Base-by-base conservation (phyloP, 179 eudicot genomes). In the Dionaea muscipula region DNA sequence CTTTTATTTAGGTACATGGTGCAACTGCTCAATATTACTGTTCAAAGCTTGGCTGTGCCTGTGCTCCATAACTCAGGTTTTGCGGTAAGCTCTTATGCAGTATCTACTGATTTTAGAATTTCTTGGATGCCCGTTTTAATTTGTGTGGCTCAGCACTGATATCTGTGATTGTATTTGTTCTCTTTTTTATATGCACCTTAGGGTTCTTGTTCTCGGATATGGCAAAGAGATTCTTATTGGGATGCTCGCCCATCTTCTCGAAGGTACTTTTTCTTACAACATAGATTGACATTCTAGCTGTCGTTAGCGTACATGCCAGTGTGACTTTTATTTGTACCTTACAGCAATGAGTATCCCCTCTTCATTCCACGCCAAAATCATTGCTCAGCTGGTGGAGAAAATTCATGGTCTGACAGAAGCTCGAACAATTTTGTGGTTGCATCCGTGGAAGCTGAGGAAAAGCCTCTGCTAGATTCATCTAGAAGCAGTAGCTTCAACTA, bases 181-280 rank as follows among this genome's bases (percentile, higher is more conserved):
- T n/a, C 46, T 26, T 12, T 23, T 53, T 12, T 67, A 6, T 33
- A 33, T 33, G 37, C 37, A 0, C 16, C 15, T 38, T 68, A 93
- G 99, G 99, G 99, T 67, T 93, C 99, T 15, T 74, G 81, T 67
- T 93, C 99, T 49, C 78, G 96, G 44, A 85, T 93, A 75, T 93
- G 99, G 99, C 99, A 93, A 77, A 79, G 96, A 19, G 93, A 81
- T 67, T 93, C 96, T 13, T 93, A 88, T 67, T 93, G 96, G 99
- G 76, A 85, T 79, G 84, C 99, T 24, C 80, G 96, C 53, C 96
- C 99, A 48, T 84, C 96, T 55, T 88, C 96, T 41, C 75, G 94
- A 71, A 88, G 99, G 99, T 93, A 71, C 36, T 44, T 47, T 48
- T 21, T 38, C 5, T 28, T 26, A n/a, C 22, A 58, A 40, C 37